Base-by-base conservation (phyloP, 2,329 filamentous ascomycete genomes). In the Fusarium pseudocircinatum region DNA sequence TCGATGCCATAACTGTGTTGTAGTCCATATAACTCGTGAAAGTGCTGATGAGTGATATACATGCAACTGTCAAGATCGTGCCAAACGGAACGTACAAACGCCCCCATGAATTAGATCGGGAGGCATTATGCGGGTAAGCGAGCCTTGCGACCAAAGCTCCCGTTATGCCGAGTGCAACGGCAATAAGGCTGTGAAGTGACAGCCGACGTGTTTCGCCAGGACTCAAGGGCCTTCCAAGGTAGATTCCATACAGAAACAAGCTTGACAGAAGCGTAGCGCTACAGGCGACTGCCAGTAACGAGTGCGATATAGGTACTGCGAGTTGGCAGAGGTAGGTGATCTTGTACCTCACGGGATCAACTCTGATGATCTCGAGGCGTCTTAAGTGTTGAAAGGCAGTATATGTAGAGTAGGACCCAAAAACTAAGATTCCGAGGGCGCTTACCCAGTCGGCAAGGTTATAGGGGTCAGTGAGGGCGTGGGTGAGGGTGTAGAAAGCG, bases 391-490 rank as follows among this genome's bases (percentile, higher is more conserved):
- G 56, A 11, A 67, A 63, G 1, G 69, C 68, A 18, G 37, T 59
- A 5, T 69, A 60, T 9, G 70, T 53, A 2, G 68, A 77, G 49
- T 79, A 79, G 5, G 60, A 61, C 14, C 67, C 75, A 44, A 77
- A 79, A 37, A 78, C 65, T 37, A 75, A 50, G 7, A 77, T 56
- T 10, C 68, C 69, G 10, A 74, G 58, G 4, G 58, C 67, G 75
- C 74, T 73, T 13, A 68, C 49, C 78, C 75, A 79, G 52, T 79
- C 77, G 4, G 44, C 44, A 2, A 70, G 28, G 18, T 67, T 71
- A 43, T 65, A 65, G 6, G 78, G 78, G 14, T 75, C 70, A 39
- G 70, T 64, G 11, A 79, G 54, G 9, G 69, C 64, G 13, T 70
- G 67, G 2, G 70, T 70, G 11, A 76, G 50, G 13, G 70, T 72